Percentiles rank a stretch among this genome's conserved stretches.
Evolutionary conservation across 108 stramenopile genomes (phyloP).

Genomic region (Bacterosira constricta): DNA sequence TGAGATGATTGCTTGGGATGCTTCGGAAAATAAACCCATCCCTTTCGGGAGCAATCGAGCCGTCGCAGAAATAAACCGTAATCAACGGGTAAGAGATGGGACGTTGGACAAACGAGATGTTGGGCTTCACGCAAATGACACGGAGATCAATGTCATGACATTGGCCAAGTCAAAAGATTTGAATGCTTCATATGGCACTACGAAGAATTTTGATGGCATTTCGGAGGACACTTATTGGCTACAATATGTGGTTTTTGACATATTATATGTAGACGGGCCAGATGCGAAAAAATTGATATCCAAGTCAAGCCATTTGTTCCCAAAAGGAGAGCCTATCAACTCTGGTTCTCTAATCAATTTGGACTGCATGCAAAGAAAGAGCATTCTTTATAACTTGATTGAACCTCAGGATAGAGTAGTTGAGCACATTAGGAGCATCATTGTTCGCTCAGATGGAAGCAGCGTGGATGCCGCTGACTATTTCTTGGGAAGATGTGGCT

Average conservation of each 20-base stretch:
- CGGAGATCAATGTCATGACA: slow-evolving; percentile 46
- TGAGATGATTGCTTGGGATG: slow-evolving; percentile 82
- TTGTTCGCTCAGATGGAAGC: slow-evolving; percentile 78
- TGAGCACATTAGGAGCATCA: slow-evolving; percentile 61
- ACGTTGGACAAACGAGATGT: slow-evolving; percentile 69
- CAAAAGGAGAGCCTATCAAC: slow-evolving; percentile 25
- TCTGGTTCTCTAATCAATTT: slow-evolving; percentile 74
- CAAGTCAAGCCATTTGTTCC: slow-evolving; percentile 39
- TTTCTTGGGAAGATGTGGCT: slow-evolving; percentile 45
- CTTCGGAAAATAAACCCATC: slow-evolving; percentile 51
- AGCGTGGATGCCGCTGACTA: slow-evolving; percentile 60
- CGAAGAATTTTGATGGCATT: slow-evolving; percentile 7
- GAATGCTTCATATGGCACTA: not conserved
- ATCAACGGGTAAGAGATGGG: slow-evolving; percentile 53
- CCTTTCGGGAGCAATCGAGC: slow-evolving; percentile 82
- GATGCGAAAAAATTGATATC: slow-evolving; percentile 57
- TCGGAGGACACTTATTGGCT: slow-evolving; percentile 66
- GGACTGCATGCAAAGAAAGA: slow-evolving; percentile 60
- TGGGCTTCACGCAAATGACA: slow-evolving; percentile 58
- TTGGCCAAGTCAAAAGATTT: slow-evolving; percentile 17
- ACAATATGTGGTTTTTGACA: slow-evolving; percentile 51
- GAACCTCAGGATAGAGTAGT: slow-evolving; percentile 60
- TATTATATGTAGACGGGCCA: slow-evolving; percentile 60
- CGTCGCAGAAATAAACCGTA: slow-evolving; percentile 65
- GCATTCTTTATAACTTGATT: slow-evolving; percentile 69